Evolutionary conservation across 1,284 basidiomycete genomes (phyloP), one percentile per base, ranked within the genome.

Genomic region (Ceratobasidium sp.): DNA sequence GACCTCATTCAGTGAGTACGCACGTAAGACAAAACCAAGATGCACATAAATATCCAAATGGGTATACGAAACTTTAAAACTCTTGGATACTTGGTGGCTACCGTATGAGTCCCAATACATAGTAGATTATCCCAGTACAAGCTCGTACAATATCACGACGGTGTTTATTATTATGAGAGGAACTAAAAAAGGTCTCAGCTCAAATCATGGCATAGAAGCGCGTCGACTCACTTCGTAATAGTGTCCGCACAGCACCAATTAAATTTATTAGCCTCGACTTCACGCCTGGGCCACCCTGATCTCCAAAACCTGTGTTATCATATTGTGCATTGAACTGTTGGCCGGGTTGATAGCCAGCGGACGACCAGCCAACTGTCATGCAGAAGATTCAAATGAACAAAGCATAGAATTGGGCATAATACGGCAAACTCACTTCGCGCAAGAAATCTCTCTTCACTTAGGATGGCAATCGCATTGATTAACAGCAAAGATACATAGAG

Each of bases 371-470:
- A 83, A 99, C 97, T 98, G 17, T 6, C 1, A 23, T 20, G 39
- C 13, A 28, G 10, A 17, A 81, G 28, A 77, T 76, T 76, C 78
- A 76, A 58, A 67, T 77, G 39, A 49, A 33, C 39, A 39, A 26
- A 66, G 11, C 60, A 47, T 54, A 60, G 69, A 78, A n/a, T 75
- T 61, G 77, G 10, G 53, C 53, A 56, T 56, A 78, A 65, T 58
- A 33, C 54, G 76, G 26, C 51, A n/a, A 35, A 89, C 93, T 81
- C 83, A 98, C 97, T 96, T 83, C 93, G 88, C 28, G 95, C 94
- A 61, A 99, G 89, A 84, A 99, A 99, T 0, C 97, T 89, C 81
- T 99, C 97, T 84, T 99, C 97, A 82, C 92, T 98, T 75, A 99
- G 87, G 77, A 99, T 92, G 8, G 97, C 97, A 82, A 98, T 90